phyloP scores from a whole-genome alignment of 1,139 yeast genomes.

The Eremothecium sinecaudum region DNA sequence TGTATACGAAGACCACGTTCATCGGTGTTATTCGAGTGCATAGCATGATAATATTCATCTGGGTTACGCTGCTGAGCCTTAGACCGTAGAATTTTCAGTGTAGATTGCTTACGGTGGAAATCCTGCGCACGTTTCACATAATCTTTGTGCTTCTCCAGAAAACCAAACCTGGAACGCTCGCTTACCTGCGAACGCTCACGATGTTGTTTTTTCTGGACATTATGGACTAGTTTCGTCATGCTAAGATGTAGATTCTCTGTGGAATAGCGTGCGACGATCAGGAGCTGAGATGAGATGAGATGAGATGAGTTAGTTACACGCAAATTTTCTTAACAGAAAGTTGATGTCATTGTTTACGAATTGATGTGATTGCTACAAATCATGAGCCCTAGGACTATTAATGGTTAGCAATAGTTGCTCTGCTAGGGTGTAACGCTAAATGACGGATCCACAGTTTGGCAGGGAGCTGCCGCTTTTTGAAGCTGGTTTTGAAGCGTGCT shows the following conservation, averaged over 20 bases:
- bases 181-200: conserved; percentile 82
- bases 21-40: conserved; percentile 65
- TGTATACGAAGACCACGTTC: conserved; percentile 53
- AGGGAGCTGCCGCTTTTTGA: conserved; percentile 1
- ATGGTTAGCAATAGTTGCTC: too few relatives aligned
- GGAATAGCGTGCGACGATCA: too few relatives aligned
- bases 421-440: too few relatives aligned
- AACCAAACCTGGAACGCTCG: conserved; percentile 65
- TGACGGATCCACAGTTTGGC: too few relatives aligned
- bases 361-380: too few relatives aligned
- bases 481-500: neutral
- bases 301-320: too few relatives aligned
- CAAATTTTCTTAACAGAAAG: too few relatives aligned
- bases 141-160: conserved; percentile 91
- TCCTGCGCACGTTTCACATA: conserved; percentile 82
- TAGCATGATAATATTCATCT: conserved; percentile 95
- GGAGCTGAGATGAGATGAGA: too few relatives aligned
- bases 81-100: conserved; percentile 61
- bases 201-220: conserved; percentile 92
- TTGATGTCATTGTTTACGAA: too few relatives aligned
- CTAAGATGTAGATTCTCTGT: conserved; percentile 7
- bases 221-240: conserved; percentile 78
- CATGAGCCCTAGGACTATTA: too few relatives aligned
- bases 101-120: conserved; percentile 80
- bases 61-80: conserved; percentile 74